Evolutionary conservation across 1,139 yeast genomes (phyloP).

Genomic region (Suhomyces yuchorum): DNA sequence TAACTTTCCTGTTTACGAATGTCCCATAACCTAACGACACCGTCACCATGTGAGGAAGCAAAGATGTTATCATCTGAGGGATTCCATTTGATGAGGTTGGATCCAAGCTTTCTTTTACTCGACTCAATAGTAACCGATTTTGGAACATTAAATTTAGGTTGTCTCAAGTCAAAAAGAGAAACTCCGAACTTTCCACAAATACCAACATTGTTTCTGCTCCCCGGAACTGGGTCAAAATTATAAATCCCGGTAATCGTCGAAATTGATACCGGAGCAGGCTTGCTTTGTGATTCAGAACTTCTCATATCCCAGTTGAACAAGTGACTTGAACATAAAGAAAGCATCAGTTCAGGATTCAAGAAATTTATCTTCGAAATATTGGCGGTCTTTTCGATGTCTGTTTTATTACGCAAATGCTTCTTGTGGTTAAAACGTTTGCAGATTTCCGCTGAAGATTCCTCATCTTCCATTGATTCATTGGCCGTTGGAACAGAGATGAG

Average conservation of each 20-base stretch:
- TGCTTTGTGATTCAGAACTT: constrained; percentile 47
- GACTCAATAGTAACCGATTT: constrained; percentile 17
- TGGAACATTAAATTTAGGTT: constrained; percentile 43
- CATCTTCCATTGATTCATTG: constrained; percentile 27
- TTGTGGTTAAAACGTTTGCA: constrained; percentile 74
- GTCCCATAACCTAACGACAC: constrained; percentile 72
- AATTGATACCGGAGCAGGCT: constrained; percentile 53
- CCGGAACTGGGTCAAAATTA: constrained; percentile 53
- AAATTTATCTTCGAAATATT: constrained; percentile 33
- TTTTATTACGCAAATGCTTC: constrained; percentile 50
- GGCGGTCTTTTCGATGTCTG: constrained; percentile 21
- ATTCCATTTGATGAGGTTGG: constrained; percentile 57
- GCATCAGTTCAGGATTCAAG: constrained; percentile 27
- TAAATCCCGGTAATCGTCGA: constrained; percentile 53
- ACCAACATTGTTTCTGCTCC: constrained; percentile 43
- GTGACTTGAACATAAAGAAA: constrained; percentile 63
- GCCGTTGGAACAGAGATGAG: constrained; percentile 60
- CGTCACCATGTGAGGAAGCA: constrained; percentile 67
- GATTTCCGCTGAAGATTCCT: constrained; percentile 63
- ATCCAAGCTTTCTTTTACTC: constrained; percentile 23
- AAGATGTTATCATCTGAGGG: constrained; percentile 59
- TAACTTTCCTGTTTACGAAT: constrained; percentile 61
- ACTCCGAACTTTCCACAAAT: constrained; percentile 72
- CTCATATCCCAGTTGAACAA: constrained; percentile 73
- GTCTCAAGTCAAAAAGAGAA: constrained; percentile 66